A percentile compares a stretch with the other conserved stretches of the same genome.
Evolutionary conservation across 768 basidiomycete genomes (phyloP).

Genomic region (Amanita subjunquillea): DNA sequence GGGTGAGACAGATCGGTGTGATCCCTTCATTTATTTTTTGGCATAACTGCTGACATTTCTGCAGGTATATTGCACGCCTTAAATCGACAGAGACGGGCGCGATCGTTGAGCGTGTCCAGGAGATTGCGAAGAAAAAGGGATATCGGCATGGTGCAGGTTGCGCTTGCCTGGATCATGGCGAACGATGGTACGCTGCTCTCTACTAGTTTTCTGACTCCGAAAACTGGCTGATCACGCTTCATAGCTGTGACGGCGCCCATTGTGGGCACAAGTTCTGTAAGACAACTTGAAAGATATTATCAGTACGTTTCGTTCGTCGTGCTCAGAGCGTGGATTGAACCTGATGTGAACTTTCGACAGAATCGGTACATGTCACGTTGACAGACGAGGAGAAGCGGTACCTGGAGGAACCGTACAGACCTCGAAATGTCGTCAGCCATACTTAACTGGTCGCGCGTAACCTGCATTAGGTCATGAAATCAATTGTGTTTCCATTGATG

Average conservation of each 20-base stretch:
- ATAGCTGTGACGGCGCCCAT: slow-evolving; percentile 46
- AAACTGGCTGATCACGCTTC: background rate
- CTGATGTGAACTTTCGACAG: background rate
- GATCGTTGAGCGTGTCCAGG: slow-evolving; percentile 31
- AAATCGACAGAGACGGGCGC: background rate
- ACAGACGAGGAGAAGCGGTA: slow-evolving; percentile 34
- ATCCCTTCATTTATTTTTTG: background rate
- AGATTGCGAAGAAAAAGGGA: slow-evolving; percentile 39
- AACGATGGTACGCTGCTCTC: slow-evolving; percentile 21
- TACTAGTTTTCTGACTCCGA: background rate
- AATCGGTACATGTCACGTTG: slow-evolving; percentile 34
- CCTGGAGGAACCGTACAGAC: slow-evolving; percentile 30
- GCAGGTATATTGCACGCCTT: background rate
- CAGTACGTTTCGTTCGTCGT: slow-evolving; percentile 16
- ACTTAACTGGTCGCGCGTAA: slow-evolving; percentile 10
- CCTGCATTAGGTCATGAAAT: too few relatives aligned
- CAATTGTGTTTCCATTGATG: too few relatives aligned
- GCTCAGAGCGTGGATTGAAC: background rate
- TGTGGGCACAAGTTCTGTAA: slow-evolving; percentile 41
- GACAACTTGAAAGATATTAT: slow-evolving; percentile 44
- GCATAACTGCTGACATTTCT: background rate
- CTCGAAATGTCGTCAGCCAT: slow-evolving; percentile 36
- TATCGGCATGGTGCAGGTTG: slow-evolving; percentile 46
- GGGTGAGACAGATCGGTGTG: background rate
- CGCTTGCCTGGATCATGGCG: slow-evolving; percentile 40